A percentile compares a stretch with the other conserved stretches of the same genome.
Evolutionary conservation across 2,329 filamentous ascomycete species (phyloP).

Genomic region (Helotiales sp.): DNA sequence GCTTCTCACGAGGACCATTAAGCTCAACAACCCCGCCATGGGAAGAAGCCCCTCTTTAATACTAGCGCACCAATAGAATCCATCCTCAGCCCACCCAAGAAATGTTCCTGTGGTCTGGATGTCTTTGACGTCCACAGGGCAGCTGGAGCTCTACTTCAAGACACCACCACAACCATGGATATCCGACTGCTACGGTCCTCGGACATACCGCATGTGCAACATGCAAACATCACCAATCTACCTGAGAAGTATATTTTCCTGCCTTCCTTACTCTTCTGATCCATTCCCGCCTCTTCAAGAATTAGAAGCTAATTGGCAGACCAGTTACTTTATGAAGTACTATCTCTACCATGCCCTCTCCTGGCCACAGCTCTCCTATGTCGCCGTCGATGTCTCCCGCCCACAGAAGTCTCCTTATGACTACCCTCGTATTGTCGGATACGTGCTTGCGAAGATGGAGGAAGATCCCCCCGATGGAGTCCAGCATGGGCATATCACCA

Average conservation of each 20-base stretch:
- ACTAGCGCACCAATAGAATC: conserved; percentile 26
- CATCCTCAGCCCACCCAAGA: neutral
- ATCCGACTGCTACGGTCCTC: conserved; percentile 84
- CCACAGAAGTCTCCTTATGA: conserved; percentile 79
- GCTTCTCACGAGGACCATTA: neutral
- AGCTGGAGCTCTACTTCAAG: conserved; percentile 4
- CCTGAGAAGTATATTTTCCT: conserved; percentile 72
- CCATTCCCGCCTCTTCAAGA: neutral
- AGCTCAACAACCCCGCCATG: conserved; percentile 27
- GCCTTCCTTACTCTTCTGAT: neutral
- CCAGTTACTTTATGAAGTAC: conserved; percentile 95
- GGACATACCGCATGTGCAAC: conserved; percentile 91
- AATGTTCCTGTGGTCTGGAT: neutral
- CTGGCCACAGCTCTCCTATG: conserved; percentile 96
- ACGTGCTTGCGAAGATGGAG: conserved; percentile 99
- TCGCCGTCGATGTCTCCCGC: conserved; percentile 88
- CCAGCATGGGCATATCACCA: conserved; percentile 95
- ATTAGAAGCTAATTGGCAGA: conserved; percentile 13
- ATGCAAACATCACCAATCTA: conserved; percentile 98
- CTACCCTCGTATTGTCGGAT: conserved; percentile 96
- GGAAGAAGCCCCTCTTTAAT: conserved; percentile 16
- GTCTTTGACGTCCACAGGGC: neutral
- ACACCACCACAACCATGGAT: conserved; percentile 66
- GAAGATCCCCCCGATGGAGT: conserved; percentile 92
- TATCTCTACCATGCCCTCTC: conserved; percentile 98